Evolutionary conservation across 257 asterid species (phyloP).

Genomic region (Ilex asprella): DNA sequence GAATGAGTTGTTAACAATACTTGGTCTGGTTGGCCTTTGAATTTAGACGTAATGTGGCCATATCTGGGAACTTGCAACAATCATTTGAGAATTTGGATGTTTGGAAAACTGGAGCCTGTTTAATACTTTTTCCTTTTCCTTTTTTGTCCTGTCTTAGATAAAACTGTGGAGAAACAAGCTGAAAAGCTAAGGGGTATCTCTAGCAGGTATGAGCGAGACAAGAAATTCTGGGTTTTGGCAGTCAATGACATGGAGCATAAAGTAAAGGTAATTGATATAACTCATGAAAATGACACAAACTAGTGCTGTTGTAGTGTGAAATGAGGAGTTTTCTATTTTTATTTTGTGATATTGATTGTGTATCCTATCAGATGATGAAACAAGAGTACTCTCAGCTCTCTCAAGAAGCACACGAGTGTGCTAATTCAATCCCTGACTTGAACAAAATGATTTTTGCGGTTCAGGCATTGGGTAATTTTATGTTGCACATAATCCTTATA

Average conservation of each 20-base stretch:
- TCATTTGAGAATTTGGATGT: neutral
- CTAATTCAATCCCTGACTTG: slow-evolving; percentile 77
- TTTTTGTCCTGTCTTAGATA: slow-evolving; percentile 39
- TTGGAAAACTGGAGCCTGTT: neutral
- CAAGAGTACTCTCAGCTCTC: slow-evolving; percentile 75
- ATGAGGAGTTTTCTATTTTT: neutral
- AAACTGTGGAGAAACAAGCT: slow-evolving; percentile 62
- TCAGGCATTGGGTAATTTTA: slow-evolving; percentile 75
- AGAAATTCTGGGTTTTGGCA: slow-evolving; percentile 57
- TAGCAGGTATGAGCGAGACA: slow-evolving; percentile 56
- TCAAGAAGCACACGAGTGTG: slow-evolving; percentile 85
- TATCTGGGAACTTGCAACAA: neutral
- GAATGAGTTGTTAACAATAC: neutral
- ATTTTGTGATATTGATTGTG: neutral
- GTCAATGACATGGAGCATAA: slow-evolving; percentile 51
- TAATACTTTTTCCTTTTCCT: slow-evolving; percentile 1
- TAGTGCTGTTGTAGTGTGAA: neutral
- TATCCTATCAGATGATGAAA: slow-evolving; percentile 61
- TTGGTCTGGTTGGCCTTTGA: neutral
- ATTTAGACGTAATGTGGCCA: neutral
- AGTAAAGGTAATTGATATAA: slow-evolving; percentile 49
- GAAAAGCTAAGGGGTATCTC: slow-evolving; percentile 48
- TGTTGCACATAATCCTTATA: slow-evolving; percentile 6
- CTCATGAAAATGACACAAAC: neutral
- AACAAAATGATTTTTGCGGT: slow-evolving; percentile 84